These are phyloP conservation scores for Arthrobotrys entomopaga DNA, from an alignment of 2,329 filamentous ascomycete genomes.

Conservation along the genomic window DNA sequence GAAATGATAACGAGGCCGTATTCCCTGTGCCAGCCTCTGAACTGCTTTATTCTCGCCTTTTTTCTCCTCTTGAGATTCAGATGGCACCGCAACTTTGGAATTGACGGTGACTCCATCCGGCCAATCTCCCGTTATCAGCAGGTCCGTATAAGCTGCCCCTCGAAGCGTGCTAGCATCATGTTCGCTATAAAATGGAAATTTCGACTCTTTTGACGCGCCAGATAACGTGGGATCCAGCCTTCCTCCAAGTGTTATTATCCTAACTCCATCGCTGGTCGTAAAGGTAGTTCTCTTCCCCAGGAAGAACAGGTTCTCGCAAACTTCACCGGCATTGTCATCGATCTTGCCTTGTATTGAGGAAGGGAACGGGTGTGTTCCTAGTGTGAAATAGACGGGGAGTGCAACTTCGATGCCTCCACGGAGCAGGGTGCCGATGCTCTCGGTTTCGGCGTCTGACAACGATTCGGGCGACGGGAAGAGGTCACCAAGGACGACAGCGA, in stretches of 20 bases:
- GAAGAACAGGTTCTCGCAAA: slow-evolving; percentile 91
- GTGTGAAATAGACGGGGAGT: slow-evolving; percentile 88
- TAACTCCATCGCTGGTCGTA: slow-evolving; percentile 88
- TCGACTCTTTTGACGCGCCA: slow-evolving; percentile 75
- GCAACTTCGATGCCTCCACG: slow-evolving; percentile 78
- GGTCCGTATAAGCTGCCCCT: slow-evolving; percentile 82
- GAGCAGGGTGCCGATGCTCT: slow-evolving; percentile 72
- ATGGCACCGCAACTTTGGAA: slow-evolving; percentile 71
- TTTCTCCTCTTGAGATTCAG: slow-evolving; percentile 55
- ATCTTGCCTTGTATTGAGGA: slow-evolving; percentile 76
- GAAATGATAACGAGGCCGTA: slow-evolving; percentile 95
- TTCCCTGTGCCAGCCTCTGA: slow-evolving; percentile 77
- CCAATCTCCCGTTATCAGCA: slow-evolving; percentile 88
- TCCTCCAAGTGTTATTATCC: slow-evolving; percentile 87
- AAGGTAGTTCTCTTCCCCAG: slow-evolving; percentile 86
- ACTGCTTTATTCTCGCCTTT: slow-evolving; percentile 71
- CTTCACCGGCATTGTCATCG: slow-evolving; percentile 71
- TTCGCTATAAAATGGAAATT: slow-evolving; percentile 79
- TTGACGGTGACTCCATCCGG: slow-evolving; percentile 76
- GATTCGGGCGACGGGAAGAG: slow-evolving; percentile 71
- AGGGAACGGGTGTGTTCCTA: slow-evolving; percentile 79
- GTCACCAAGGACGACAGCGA: slow-evolving; percentile 85
- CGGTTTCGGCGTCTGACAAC: slow-evolving; percentile 67
- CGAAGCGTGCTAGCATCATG: slow-evolving; percentile 79
- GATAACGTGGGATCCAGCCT: slow-evolving; percentile 71